Base-by-base conservation (phyloP, 1,139 yeast genomes). In the Pneumocystis carinii region DNA sequence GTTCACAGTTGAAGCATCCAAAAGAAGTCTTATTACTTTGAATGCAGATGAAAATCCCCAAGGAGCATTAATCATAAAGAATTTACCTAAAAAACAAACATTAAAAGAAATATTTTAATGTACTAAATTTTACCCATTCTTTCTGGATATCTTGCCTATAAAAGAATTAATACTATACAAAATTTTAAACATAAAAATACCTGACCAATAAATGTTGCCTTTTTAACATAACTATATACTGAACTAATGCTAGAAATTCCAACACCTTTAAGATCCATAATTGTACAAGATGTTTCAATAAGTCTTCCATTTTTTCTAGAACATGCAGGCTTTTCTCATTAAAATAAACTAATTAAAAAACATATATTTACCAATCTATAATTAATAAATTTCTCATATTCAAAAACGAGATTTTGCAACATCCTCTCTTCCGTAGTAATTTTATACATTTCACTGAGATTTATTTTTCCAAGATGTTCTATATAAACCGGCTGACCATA, bases 1-100 rank as follows among this genome's bases (percentile, higher is more conserved):
- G 63, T 94, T 85, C 55, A 92, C 97, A n/a, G 98, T 92, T 64
- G 92, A 97, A 4, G 97, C 97, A 74, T 92, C 98, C 72, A 92
- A 81, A 77, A 92, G 90, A 66, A 95, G 92, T 78, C 89, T 90
- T 78, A 92, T 88, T 66, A 90, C 74, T 73, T 83, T 83, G 80
- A 92, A 92, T 53, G 95, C 97, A 61, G 97, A 85, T 55, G 96
- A 84, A 77, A 92, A 92, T 4, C 98, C 98, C 74, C 90, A 92
- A 67, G 98, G 98, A 1, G 98, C 96, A 74, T 92, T 92, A 76
- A 92, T 88, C 72, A 90, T 79, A 77, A 89, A 92, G 74, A 92
- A 92, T 76, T 89, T 90, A 72, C 98, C 97, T 97, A 92, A 90
- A 7, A 32, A 37, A 37, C 10, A 8, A 14, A 15, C 39, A 24